Evolutionary conservation across 164 flowering plant genomes (phyloP).

Genomic region (Berberis vulgaris): DNA sequence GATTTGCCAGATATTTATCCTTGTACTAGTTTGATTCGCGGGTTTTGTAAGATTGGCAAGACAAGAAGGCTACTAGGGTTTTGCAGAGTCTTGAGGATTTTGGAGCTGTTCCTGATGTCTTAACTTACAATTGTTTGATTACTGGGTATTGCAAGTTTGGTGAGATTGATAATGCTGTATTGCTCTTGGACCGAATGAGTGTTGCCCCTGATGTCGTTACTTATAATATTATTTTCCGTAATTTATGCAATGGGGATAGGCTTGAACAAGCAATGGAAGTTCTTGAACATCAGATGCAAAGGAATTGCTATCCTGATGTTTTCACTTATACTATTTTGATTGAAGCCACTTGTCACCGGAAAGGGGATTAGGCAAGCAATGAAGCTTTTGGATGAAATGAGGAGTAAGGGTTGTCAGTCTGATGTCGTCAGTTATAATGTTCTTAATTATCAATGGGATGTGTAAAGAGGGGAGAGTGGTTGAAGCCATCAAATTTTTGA

Average conservation of each 20-base stretch:
- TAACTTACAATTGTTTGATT: conserved; percentile 74
- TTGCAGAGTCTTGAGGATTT: conserved; percentile 66
- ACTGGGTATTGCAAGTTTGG: conserved; percentile 77
- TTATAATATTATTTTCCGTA: conserved; percentile 66
- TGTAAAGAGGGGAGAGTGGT: conserved; percentile 82
- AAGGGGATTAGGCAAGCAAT: conserved; percentile 82
- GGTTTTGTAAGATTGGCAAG: conserved; percentile 54
- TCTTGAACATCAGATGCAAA: conserved; percentile 47
- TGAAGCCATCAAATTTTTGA: conserved; percentile 71
- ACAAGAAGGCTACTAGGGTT: conserved; percentile 57
- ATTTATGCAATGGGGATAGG: conserved; percentile 59
- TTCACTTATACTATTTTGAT: conserved; percentile 81
- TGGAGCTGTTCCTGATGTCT: conserved; percentile 81
- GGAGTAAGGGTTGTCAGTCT: conserved; percentile 71
- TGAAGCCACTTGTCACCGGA: conserved; percentile 77
- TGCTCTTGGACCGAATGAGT: conserved; percentile 59
- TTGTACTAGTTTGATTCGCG: conserved; percentile 69
- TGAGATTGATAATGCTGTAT: conserved; percentile 61
- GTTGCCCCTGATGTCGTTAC: conserved; percentile 82
- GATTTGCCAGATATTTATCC: conserved; percentile 60
- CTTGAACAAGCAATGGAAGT: conserved; percentile 70
- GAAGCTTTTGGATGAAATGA: conserved; percentile 92
- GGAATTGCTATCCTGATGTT: conserved; percentile 68
- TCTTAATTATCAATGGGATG: conserved; percentile 59
- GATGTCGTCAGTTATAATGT: conserved; percentile 87